A percentile compares a stretch with the other conserved stretches of the same genome.
Conservation (phyloP, 352 stramenopile genomes). For the Globisporangium apiculatum region DNA sequence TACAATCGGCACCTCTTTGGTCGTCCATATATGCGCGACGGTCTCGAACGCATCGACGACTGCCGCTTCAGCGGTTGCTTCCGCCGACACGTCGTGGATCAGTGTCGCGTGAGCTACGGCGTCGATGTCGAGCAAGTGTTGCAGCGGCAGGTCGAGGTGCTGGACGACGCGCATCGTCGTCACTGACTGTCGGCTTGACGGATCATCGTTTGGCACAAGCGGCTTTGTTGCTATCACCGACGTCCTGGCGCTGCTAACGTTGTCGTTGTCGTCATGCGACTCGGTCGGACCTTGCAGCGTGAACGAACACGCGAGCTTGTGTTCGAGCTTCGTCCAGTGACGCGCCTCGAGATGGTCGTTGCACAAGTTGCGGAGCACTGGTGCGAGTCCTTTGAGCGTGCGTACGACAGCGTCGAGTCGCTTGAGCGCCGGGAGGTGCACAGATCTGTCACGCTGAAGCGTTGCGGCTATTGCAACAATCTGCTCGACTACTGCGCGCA, state of each 20-base stretch:
- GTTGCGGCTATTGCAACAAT: conserved; percentile 17
- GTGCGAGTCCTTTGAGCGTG: conserved; percentile 36
- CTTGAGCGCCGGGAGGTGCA: conserved; percentile 20
- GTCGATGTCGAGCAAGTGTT: conserved; percentile 43
- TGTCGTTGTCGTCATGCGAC: too few relatives aligned
- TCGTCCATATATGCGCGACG: conserved; percentile 50
- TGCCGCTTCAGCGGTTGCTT: conserved; percentile 59
- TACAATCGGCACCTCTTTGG: conserved; percentile 38
- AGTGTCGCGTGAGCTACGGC: conserved; percentile 26
- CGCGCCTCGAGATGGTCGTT: conserved; percentile 50
- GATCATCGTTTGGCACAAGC: too few relatives aligned
- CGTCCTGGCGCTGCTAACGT: background rate
- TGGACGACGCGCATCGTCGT: conserved; percentile 1
- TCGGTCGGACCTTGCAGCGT: background rate
- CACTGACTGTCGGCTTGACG: background rate
- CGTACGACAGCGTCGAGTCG: conserved; percentile 32
- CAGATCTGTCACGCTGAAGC: conserved; percentile 11
- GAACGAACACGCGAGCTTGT: conserved; percentile 56
- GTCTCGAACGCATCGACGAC: conserved; percentile 53
- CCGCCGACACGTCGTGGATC: conserved; percentile 62
- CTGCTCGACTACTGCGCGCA: conserved; percentile 14
- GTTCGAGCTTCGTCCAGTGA: conserved; percentile 68
- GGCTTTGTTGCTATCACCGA: background rate
- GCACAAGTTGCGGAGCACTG: conserved; percentile 52
- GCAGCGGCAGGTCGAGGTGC: conserved; percentile 32